Base-by-base conservation (phyloP, 2,329 filamentous ascomycete species). In the Penicillium paneum region DNA sequence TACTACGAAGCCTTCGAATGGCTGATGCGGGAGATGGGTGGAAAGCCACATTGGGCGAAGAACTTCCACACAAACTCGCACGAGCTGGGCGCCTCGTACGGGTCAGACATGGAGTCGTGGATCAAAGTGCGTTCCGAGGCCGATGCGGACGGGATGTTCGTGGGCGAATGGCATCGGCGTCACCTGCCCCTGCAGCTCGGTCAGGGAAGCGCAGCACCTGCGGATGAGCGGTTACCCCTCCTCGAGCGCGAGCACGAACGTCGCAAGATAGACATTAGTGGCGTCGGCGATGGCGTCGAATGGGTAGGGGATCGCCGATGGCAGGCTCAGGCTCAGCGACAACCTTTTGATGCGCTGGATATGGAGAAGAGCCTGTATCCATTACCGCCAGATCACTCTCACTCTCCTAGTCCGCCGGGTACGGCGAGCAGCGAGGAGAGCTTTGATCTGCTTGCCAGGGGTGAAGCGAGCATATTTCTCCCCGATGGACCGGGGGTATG, bases 1-100 rank as follows among this genome's bases (percentile, higher is more conserved):
- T 96, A 96, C 78, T 96, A 96, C 72, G 81, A 92, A 73, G 91
- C 88, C 1, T 96, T 96, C 61, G 91, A 96, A 73, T 93, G 87
- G 80, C 78, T 96, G 42, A 96, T 96, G 91, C 86, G 84, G 55
- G 89, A 95, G 41, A 78, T 95, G 63, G 89, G 88, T 49, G 91
- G 88, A 8, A 83, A 83, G 42, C 91, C 91, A 17, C 91, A 96
- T 74, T 96, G 91, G 90, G 91, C 91, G 8, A 96, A 96, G 81
- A 96, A 96, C 71, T 96, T 95, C 72, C 77, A 79, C 43, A 79
- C 82, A 4, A 80, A 82, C 11, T 66, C 76, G 0, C 84, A 89
- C 29, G 73, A 75, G 56, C 80, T 96, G 40, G 80, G 83, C 55
- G 70, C 72, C 1, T 84, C 90, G 71, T 95, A 94, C 69, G 87